Evolutionary conservation across 768 basidiomycete species (phyloP).

Genomic region (Lactarius trivialis): DNA sequence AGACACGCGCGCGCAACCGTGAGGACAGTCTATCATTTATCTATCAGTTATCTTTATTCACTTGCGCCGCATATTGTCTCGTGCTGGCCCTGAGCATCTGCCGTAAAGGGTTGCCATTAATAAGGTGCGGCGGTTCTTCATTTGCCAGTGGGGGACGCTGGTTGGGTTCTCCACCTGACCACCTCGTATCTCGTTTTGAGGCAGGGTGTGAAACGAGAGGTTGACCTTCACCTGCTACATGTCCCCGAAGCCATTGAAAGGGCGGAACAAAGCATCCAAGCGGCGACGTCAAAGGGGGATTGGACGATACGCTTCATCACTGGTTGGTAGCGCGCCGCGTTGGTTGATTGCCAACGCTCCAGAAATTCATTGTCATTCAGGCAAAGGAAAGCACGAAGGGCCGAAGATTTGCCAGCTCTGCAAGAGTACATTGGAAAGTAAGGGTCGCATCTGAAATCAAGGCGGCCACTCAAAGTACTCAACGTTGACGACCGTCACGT

Average conservation of each 20-base stretch:
- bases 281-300: background rate
- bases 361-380: background rate
- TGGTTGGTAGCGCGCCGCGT: background rate
- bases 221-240: background rate
- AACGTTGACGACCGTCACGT: no score
- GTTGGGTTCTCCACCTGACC: background rate
- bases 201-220: background rate
- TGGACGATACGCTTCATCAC: background rate
- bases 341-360: background rate
- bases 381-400: background rate
- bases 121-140: background rate
- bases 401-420: background rate
- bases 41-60: no score
- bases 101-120: no score
- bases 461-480: no score
- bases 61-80: no score
- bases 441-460: background rate
- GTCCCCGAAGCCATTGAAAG: background rate
- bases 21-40: no score
- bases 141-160: background rate
- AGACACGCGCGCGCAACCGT: no score
- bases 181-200: background rate
- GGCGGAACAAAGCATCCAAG: background rate
- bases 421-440: background rate
- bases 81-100: no score